phyloP scores from a whole-genome alignment of 805 yeast genomes.

The Ogataea zsoltii region DNA sequence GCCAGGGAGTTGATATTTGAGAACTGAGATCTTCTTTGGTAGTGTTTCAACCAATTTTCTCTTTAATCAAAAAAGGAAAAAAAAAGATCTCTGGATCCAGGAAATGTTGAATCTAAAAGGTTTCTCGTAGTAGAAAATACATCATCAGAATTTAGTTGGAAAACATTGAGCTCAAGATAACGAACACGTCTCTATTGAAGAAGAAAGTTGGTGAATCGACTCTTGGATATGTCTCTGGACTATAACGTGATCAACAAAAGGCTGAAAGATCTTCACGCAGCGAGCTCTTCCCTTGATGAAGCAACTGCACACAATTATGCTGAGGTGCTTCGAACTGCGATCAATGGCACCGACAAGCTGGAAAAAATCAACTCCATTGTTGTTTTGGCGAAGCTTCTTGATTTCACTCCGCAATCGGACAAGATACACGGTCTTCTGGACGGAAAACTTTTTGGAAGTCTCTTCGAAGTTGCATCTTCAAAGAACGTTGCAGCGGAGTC shows the following conservation, averaged over 20 bases:
- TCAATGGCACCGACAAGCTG: constrained; percentile 47
- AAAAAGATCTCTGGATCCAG: too few relatives aligned
- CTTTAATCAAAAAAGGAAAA: too few relatives aligned
- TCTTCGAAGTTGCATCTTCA: constrained; percentile 25
- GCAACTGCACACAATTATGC: constrained; percentile 22
- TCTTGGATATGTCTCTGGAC: constrained; percentile 19
- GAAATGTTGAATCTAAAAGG: too few relatives aligned
- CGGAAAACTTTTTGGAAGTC: constrained; percentile 21
- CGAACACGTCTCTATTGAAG: too few relatives aligned
- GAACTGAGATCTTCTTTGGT: too few relatives aligned
- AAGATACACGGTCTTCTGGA: constrained; percentile 24
- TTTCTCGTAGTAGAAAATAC: too few relatives aligned
- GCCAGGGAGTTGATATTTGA: too few relatives aligned
- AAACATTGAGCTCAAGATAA: too few relatives aligned
- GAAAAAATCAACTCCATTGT: constrained; percentile 55
- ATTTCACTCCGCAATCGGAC: constrained; percentile 41
- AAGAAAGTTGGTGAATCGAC: too few relatives aligned
- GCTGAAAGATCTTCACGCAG: constrained; percentile 26
- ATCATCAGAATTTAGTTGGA: too few relatives aligned
- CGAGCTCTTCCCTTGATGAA: constrained; percentile 23
- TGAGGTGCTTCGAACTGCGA: constrained; percentile 37
- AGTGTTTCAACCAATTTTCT: neutral
- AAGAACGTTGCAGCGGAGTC: constrained; percentile 25
- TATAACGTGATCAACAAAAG: constrained; percentile 28
- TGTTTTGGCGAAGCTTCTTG: constrained; percentile 53